These are phyloP conservation scores for Inga oerstediana DNA, from an alignment of 306 rosid genomes.

Conservation along the genomic window DNA sequence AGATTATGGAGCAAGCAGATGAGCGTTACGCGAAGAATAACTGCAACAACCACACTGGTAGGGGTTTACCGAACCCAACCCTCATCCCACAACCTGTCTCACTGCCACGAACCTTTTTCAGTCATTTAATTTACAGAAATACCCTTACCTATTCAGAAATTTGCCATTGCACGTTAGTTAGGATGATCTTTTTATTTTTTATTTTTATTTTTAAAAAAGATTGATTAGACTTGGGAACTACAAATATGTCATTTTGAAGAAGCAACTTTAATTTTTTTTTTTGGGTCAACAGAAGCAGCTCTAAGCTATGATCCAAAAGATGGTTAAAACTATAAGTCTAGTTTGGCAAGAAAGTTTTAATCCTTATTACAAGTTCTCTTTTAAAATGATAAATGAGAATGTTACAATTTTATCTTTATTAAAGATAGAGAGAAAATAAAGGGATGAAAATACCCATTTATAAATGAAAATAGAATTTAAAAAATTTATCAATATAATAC, in stretches of 20 bases:
- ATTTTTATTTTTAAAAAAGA: neutral
- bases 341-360: too few species aligned
- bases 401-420: too few species aligned
- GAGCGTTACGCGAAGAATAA: conserved; percentile 37
- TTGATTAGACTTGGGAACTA: neutral
- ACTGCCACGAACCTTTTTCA: neutral
- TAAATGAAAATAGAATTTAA: too few species aligned
- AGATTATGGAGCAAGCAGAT: conserved; percentile 26
- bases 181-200: neutral
- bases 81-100: conserved; percentile 9
- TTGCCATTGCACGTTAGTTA: neutral
- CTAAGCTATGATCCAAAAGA: too few species aligned
- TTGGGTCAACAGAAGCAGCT: too few species aligned
- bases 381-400: too few species aligned
- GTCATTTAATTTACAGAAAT: conserved; percentile 27
- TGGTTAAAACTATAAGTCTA: neutral
- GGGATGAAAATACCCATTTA: too few species aligned
- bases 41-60: conserved; percentile 41
- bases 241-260: neutral
- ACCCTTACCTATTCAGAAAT: neutral
- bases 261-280: too few species aligned
- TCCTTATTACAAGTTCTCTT: too few species aligned
- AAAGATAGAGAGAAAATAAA: too few species aligned
- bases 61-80: conserved; percentile 57
- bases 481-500: too few species aligned